A percentile compares a stretch with the other conserved stretches of the same genome.
Evolutionary conservation across 345 rosid genomes (phyloP).

Genomic region (Eutrema japonicum): DNA sequence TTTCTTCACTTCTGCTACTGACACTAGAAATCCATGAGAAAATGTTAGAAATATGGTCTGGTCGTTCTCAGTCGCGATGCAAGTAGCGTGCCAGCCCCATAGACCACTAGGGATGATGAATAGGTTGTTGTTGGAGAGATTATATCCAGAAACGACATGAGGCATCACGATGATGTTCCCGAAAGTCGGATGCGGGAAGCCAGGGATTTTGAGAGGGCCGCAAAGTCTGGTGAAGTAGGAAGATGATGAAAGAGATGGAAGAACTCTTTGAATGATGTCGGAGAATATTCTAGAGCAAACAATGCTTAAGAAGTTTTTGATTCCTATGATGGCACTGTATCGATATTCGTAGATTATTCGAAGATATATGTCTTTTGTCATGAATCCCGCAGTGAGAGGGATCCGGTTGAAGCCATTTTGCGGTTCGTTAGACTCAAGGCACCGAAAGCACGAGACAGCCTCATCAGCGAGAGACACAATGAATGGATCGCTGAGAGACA

Average conservation of each 20-base stretch:
- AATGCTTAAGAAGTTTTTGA: conserved; percentile 8
- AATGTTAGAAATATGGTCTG: conserved; percentile 50
- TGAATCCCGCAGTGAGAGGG: too few species aligned
- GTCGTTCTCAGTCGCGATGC: conserved; percentile 37
- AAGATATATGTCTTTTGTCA: background rate
- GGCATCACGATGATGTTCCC: background rate
- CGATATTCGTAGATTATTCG: background rate
- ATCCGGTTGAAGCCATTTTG: too few species aligned
- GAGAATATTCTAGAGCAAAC: conserved; percentile 7
- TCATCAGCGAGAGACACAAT: too few species aligned
- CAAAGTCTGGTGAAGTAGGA: background rate
- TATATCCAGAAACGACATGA: too few species aligned
- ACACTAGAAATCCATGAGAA: conserved; percentile 51
- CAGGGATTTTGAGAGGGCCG: background rate
- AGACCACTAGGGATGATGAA: background rate
- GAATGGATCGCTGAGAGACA: background rate
- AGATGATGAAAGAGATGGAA: background rate
- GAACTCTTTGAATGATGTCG: conserved; percentile 1
- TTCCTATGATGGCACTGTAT: conserved; percentile 5
- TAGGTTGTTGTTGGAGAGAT: background rate
- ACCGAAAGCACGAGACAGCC: too few species aligned
- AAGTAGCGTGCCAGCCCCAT: background rate
- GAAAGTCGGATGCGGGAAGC: background rate
- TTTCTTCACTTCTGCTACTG: conserved; percentile 38
- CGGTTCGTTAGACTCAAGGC: too few species aligned